Conservation (phyloP, 73 alveolate genomes). For the Tetrahymena malaccensis region DNA sequence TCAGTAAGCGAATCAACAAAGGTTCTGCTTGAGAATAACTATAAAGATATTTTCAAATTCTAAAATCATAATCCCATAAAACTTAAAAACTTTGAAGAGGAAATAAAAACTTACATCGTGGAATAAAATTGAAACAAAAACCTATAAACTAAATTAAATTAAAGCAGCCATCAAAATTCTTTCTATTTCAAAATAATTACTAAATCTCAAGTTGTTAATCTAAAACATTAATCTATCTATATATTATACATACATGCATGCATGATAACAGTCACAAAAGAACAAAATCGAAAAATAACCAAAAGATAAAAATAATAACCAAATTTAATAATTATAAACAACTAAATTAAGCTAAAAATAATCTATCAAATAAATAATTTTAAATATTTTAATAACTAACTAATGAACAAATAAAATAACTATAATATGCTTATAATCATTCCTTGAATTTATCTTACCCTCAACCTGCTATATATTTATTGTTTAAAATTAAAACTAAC, state of each 20-base stretch:
- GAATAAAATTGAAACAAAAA: not conserved
- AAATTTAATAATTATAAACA: no score
- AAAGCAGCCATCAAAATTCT: not conserved
- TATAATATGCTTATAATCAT: not conserved
- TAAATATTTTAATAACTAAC: no score
- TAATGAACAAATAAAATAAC: not conserved
- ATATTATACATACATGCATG: no score
- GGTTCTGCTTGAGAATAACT: not conserved
- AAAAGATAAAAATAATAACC: no score
- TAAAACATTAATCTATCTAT: no score
- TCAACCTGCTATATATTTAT: not conserved
- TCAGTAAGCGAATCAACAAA: slow-evolving; percentile 32
- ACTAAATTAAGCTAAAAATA: no score
- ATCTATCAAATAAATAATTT: no score
- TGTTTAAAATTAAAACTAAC: no score
- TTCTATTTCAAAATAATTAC: no score
- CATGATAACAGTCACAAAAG: no score
- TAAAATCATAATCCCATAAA: not conserved
- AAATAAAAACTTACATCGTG: not conserved
- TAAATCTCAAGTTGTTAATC: no score
- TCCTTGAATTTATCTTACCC: not conserved
- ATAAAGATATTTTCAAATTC: not conserved
- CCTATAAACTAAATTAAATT: not conserved
- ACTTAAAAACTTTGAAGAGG: not conserved
- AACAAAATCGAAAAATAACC: no score